Conservation (phyloP, 352 stramenopile species). For the Elongisporangium prolatum region DNA sequence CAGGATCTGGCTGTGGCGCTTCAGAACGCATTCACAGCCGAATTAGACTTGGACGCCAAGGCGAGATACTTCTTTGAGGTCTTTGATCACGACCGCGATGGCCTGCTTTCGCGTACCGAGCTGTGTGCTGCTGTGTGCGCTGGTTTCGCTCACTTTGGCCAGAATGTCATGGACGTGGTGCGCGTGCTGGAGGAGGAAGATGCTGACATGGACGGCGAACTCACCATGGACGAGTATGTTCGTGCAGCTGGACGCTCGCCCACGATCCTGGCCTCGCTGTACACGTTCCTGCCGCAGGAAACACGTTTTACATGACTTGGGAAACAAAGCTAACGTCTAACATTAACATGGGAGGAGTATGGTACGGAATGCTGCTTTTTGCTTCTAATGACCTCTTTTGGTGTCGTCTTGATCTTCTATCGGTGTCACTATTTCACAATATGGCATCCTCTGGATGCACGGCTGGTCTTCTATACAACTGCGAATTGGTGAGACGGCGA, state of each 20-base stretch:
- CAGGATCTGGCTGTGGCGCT: constrained; percentile 29
- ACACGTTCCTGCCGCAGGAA: constrained; percentile 23
- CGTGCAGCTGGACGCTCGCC: constrained; percentile 23
- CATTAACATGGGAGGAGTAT: background rate
- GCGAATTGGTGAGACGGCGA: background rate
- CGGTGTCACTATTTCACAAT: background rate
- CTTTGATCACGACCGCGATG: constrained; percentile 28
- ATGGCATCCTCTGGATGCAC: background rate
- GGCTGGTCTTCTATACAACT: background rate
- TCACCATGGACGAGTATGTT: constrained; percentile 33
- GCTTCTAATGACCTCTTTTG: background rate
- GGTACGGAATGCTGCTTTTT: background rate
- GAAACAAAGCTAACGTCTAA: background rate
- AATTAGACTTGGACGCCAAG: constrained; percentile 22
- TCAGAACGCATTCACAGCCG: constrained; percentile 13
- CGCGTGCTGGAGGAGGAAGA: constrained; percentile 33
- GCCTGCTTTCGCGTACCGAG: constrained; percentile 22
- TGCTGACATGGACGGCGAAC: constrained; percentile 29
- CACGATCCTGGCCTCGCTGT: constrained; percentile 33
- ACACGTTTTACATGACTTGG: background rate
- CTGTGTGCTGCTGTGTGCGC: constrained; percentile 28
- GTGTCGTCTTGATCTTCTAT: background rate
- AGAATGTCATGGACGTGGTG: constrained; percentile 31
- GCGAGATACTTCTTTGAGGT: constrained; percentile 38
- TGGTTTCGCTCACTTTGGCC: constrained; percentile 34